Conservation (phyloP, 345 rosid genomes). For the Citrus unshiu region DNA sequence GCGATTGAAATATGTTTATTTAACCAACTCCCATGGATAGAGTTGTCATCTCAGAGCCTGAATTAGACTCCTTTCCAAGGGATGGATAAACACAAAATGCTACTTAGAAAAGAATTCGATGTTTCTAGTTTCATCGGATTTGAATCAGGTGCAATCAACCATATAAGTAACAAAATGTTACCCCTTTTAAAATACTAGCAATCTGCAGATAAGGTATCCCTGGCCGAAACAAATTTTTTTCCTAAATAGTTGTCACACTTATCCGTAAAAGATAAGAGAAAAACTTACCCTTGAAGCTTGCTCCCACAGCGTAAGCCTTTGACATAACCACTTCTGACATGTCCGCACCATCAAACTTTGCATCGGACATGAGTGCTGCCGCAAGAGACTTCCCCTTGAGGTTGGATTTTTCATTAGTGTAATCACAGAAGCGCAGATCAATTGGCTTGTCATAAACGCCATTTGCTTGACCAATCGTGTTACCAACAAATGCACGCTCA, state of each 20-base stretch:
- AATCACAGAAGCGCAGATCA: conserved; percentile 90
- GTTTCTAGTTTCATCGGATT: background rate
- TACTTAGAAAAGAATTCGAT: background rate
- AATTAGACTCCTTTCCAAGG: background rate
- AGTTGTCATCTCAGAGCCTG: background rate
- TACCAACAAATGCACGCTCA: conserved; percentile 84
- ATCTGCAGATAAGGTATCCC: background rate
- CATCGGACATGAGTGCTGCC: conserved; percentile 90
- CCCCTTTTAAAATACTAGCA: background rate
- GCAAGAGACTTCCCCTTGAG: conserved; percentile 93
- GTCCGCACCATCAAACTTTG: conserved; percentile 98
- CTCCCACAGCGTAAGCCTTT: conserved; percentile 95
- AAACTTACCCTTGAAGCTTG: conserved; percentile 84
- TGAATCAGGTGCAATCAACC: background rate
- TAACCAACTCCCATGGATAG: background rate
- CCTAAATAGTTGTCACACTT: no score
- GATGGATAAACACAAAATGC: background rate
- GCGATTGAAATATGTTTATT: background rate
- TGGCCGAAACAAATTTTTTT: background rate
- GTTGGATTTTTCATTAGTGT: conserved; percentile 73
- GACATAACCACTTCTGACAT: conserved; percentile 99
- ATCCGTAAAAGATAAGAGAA: background rate
- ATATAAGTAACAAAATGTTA: background rate
- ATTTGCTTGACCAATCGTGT: conserved; percentile 97
- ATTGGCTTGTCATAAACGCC: conserved; percentile 96